Conservation (phyloP, 352 stramenopile genomes). For the Phytophthora fragariaefolia region DNA sequence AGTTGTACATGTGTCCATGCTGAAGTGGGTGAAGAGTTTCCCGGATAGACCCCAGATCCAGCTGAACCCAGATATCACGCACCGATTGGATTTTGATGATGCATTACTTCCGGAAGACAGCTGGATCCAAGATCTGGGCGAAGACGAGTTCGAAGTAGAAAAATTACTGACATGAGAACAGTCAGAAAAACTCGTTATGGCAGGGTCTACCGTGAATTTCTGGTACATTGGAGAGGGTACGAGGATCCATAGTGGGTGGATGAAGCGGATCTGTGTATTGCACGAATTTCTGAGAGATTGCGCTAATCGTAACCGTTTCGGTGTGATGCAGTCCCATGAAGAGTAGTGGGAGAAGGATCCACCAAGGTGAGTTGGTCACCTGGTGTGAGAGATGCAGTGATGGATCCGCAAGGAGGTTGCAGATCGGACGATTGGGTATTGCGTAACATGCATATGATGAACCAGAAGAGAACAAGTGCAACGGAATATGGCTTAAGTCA, state of each 20-base stretch:
- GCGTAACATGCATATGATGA: too few species aligned
- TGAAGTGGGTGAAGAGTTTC: background rate
- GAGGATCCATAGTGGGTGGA: background rate
- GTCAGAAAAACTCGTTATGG: background rate
- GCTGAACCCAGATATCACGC: background rate
- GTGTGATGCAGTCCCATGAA: background rate
- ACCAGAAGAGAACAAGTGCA: too few species aligned
- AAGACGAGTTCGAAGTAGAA: background rate
- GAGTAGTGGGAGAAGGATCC: background rate
- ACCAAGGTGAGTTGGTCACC: background rate
- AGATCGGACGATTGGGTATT: background rate
- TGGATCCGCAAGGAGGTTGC: background rate
- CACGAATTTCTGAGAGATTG: background rate
- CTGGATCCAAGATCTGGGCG: background rate
- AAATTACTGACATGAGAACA: background rate
- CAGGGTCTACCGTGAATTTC: background rate
- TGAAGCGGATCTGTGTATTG: background rate
- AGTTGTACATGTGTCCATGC: background rate
- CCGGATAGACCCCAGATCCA: background rate
- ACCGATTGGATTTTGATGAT: background rate
- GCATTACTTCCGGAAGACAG: background rate
- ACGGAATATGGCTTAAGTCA: too few species aligned
- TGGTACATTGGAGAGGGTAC: background rate
- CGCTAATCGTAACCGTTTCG: background rate
- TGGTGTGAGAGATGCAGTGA: background rate